phyloP scores from a whole-genome alignment of 176 grass and related monocot genomes.

The Melocanna baccifera region DNA sequence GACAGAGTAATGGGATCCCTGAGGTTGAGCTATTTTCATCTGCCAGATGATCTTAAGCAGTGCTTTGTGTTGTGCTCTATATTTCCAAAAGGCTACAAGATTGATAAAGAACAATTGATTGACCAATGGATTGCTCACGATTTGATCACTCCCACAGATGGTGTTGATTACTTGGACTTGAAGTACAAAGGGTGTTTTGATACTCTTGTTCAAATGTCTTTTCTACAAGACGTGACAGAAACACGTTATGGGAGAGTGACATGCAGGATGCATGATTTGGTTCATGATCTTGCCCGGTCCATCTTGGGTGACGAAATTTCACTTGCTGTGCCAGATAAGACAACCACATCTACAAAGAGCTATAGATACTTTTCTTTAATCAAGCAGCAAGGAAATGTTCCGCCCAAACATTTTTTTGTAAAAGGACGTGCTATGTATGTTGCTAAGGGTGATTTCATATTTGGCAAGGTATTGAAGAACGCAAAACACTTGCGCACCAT shows the following conservation, averaged over 20 bases:
- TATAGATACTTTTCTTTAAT: background rate
- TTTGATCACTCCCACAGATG: background rate
- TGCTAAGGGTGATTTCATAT: background rate
- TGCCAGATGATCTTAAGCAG: background rate
- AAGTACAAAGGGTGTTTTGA: background rate
- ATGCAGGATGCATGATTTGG: slow-evolving; percentile 13
- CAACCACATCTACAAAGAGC: background rate
- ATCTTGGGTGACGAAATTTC: background rate
- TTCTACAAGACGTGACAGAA: background rate
- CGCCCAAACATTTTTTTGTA: background rate
- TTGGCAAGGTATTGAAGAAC: background rate
- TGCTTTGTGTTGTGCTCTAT: slow-evolving; percentile 9
- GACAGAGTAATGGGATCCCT: background rate
- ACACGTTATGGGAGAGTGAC: rapidly evolving
- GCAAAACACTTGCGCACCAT: background rate
- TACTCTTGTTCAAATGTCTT: slow-evolving; percentile 10
- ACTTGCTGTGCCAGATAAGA: background rate
- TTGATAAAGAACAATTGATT: slow-evolving; percentile 18
- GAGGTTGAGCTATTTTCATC: slow-evolving; percentile 12
- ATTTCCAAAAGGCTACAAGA: background rate
- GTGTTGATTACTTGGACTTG: background rate
- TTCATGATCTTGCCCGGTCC: slow-evolving; percentile 18
- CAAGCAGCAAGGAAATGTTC: background rate
- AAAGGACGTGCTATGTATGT: background rate
- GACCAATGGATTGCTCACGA: slow-evolving; percentile 30